Conservation (phyloP, 163 green algal species). For the Prototheca cutis region DNA sequence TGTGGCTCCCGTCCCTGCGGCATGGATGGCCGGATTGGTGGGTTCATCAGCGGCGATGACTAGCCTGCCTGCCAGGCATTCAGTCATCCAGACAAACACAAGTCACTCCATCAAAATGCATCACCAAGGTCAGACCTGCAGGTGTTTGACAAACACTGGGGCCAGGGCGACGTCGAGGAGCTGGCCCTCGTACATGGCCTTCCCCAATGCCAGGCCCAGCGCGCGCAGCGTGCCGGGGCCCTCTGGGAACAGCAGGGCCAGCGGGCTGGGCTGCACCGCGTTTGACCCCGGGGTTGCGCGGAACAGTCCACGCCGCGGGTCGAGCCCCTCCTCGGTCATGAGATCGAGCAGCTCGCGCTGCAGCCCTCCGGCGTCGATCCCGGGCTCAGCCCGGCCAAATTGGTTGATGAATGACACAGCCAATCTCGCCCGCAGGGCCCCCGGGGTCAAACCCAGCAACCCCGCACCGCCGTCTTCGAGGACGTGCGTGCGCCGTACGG, state of each 20-base stretch:
- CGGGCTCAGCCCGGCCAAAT: constrained; percentile 48
- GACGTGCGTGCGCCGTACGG: constrained; percentile 36
- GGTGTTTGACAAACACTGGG: constrained; percentile 65
- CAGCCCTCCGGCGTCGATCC: constrained; percentile 69
- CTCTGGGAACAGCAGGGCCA: constrained; percentile 27
- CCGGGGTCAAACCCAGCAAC: constrained; percentile 25
- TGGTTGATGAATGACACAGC: constrained; percentile 68
- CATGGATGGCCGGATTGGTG: neutral
- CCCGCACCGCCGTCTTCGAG: constrained; percentile 51
- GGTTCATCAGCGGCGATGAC: neutral
- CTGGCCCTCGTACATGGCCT: constrained; percentile 89
- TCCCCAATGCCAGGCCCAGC: constrained; percentile 75
- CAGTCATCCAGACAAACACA: neutral
- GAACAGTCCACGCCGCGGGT: constrained; percentile 61
- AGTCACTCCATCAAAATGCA: neutral
- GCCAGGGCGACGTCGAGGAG: constrained; percentile 73
- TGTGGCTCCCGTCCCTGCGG: constrained; percentile 21
- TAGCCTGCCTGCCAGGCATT: neutral
- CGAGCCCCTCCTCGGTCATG: constrained; percentile 32
- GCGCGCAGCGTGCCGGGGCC: constrained; percentile 42
- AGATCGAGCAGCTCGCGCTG: constrained; percentile 66
- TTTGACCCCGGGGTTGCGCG: constrained; percentile 12
- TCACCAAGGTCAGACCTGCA: constrained; percentile 16
- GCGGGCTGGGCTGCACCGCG: constrained; percentile 58
- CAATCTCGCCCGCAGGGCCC: constrained; percentile 33